Conservation (phyloP, 2,329 filamentous ascomycete species). For the Monilinia aucupariae region DNA sequence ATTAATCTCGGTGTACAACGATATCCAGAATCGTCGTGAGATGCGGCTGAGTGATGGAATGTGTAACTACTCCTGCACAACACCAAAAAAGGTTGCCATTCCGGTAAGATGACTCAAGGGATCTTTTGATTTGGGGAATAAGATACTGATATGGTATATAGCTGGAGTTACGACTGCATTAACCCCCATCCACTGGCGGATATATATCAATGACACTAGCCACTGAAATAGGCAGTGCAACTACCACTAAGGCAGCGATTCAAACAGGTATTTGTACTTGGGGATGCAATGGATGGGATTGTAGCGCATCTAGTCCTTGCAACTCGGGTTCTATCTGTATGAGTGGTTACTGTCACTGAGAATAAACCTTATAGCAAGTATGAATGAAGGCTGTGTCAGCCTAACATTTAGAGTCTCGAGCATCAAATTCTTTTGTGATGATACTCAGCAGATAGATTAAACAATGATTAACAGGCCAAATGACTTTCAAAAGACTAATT, state of each 20-base stretch:
- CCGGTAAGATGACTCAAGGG: background rate
- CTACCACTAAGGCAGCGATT: background rate
- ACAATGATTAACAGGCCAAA: too few relatives aligned
- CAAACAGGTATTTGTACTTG: slow-evolving; percentile 12
- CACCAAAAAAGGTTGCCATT: slow-evolving; percentile 4
- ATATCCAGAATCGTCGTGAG: background rate
- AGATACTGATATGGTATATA: background rate
- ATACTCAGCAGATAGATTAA: background rate
- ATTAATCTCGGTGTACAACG: background rate
- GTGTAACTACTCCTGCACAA: slow-evolving; percentile 11
- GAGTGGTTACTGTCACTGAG: slow-evolving; percentile 12
- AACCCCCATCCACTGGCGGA: background rate
- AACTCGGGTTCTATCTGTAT: background rate
- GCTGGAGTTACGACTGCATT: background rate
- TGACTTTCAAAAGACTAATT: background rate
- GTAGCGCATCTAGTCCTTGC: slow-evolving; percentile 7
- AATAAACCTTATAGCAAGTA: background rate
- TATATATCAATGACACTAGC: background rate
- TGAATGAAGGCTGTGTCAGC: background rate
- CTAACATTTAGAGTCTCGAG: background rate
- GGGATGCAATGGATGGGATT: slow-evolving; percentile 16
- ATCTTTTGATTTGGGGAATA: background rate
- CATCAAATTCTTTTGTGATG: background rate
- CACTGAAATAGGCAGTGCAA: background rate
- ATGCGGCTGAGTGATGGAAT: background rate